Percentiles rank a stretch among this genome's conserved stretches.
phyloP scores from a whole-genome alignment of 306 rosid species.

The Rosa rugosa region DNA sequence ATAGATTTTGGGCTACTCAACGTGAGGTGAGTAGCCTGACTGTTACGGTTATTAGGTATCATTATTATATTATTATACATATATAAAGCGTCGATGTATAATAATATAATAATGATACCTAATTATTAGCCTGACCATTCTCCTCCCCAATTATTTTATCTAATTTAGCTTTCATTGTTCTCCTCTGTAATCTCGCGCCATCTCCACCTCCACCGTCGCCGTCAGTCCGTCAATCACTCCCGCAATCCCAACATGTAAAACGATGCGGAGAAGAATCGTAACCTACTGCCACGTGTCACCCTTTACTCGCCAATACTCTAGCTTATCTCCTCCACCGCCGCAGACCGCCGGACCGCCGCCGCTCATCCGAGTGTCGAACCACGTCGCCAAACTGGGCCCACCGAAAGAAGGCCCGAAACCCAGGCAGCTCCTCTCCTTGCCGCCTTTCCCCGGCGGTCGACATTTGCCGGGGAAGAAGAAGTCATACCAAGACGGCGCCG shows the following conservation, averaged over 20 bases:
- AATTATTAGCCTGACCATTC: too few species aligned
- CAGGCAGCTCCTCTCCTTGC: constrained; percentile 75
- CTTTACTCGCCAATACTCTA: constrained; percentile 36
- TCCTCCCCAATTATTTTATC: too few species aligned
- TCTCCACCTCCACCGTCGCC: not conserved
- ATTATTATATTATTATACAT: too few species aligned
- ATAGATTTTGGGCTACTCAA: too few species aligned
- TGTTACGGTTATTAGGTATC: too few species aligned
- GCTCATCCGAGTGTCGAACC: constrained; percentile 72
- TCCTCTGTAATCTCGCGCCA: not conserved
- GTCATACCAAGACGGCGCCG: constrained; percentile 19
- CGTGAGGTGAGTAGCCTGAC: too few species aligned
- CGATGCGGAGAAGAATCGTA: constrained; percentile 6
- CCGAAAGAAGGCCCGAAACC: constrained; percentile 83
- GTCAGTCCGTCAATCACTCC: not conserved
- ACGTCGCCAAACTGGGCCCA: constrained; percentile 62
- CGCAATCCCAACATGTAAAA: not conserved
- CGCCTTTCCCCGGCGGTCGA: constrained; percentile 69
- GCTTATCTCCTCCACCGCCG: constrained; percentile 62
- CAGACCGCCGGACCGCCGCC: constrained; percentile 43
- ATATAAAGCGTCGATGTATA: too few species aligned
- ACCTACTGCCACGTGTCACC: not conserved
- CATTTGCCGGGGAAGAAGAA: constrained; percentile 60
- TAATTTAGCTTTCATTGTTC: not conserved
- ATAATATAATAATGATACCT: too few species aligned